Evolutionary conservation across 2,329 filamentous ascomycete species (phyloP).

Genomic region (Albophoma yamanashiensis): DNA sequence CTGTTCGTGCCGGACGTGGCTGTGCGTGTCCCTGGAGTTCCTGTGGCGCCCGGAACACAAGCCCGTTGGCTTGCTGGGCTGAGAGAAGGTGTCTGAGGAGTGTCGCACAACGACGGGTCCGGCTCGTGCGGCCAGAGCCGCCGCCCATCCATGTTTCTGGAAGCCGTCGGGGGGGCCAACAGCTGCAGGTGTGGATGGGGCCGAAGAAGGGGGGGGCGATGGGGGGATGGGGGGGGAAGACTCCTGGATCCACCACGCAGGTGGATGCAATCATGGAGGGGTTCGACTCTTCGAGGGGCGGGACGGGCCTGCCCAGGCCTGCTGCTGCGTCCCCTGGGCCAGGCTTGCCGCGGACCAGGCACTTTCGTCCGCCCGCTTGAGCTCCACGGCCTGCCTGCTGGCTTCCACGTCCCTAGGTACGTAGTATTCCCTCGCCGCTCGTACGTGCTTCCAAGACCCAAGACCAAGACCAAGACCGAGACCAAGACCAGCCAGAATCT

Average conservation of each 20-base stretch:
- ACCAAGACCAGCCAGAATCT: not conserved
- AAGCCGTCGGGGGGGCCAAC: not conserved
- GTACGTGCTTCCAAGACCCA: not conserved
- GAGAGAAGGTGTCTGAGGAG: not conserved
- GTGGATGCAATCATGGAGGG: not conserved
- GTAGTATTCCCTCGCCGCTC: not conserved
- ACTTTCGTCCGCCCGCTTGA: not conserved
- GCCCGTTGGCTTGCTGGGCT: too few species aligned
- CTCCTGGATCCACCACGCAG: not conserved
- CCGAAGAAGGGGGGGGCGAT: too few species aligned
- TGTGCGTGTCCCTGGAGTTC: too few species aligned
- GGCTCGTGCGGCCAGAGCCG: not conserved
- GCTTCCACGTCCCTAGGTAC: not conserved
- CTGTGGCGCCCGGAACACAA: too few species aligned
- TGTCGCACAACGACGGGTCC: not conserved
- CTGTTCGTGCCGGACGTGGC: too few species aligned
- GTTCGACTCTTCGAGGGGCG: not conserved
- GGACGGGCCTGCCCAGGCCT: not conserved
- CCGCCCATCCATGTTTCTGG: not conserved
- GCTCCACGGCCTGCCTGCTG: too few species aligned
- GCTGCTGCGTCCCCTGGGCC: not conserved
- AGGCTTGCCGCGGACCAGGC: not conserved
- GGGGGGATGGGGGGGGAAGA: too few species aligned
- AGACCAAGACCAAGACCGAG: not conserved
- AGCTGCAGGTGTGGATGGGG: too few species aligned